phyloP scores from a whole-genome alignment of 352 stramenopile species.

The Pythium sp. region DNA sequence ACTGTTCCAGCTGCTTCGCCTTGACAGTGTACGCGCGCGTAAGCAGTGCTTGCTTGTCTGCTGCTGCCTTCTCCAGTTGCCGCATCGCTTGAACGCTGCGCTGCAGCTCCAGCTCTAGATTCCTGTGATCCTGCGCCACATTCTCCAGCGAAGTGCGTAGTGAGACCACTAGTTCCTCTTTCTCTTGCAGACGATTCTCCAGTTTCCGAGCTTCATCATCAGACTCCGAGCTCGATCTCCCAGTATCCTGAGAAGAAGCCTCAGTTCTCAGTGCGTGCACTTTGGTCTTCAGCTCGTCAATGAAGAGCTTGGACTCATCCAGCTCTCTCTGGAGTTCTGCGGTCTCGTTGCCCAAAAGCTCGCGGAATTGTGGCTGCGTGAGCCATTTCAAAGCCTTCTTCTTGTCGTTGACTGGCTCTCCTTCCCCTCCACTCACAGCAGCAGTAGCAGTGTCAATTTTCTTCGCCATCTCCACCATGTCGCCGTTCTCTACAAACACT shows the following conservation, averaged over 20 bases:
- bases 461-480: neutral
- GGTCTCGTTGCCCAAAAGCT: conserved; percentile 4
- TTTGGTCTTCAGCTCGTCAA: conserved; percentile 18
- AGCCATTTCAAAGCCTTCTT: conserved; percentile 1
- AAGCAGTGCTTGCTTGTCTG: conserved; percentile 37
- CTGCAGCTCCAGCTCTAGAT: conserved; percentile 43
- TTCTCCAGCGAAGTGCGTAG: conserved; percentile 31
- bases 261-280: conserved; percentile 19
- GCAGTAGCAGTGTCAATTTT: no score
- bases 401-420: neutral
- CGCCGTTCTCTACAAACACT: neutral
- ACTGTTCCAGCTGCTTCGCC: conserved; percentile 45
- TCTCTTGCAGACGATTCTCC: conserved; percentile 37
- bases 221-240: neutral
- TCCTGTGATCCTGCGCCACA: conserved; percentile 35
- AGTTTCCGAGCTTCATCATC: conserved; percentile 19
- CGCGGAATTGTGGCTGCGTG: conserved; percentile 1
- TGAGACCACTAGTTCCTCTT: conserved; percentile 34
- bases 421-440: neutral
- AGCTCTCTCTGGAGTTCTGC: conserved; percentile 16
- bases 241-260: neutral
- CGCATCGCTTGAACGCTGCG: conserved; percentile 24
- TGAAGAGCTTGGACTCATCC: conserved; percentile 16
- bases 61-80: conserved; percentile 41
- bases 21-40: conserved; percentile 52